These are phyloP conservation scores for Cladosporium sp. DNA, from an alignment of 2,329 filamentous ascomycete genomes.

Conservation along the genomic window DNA sequence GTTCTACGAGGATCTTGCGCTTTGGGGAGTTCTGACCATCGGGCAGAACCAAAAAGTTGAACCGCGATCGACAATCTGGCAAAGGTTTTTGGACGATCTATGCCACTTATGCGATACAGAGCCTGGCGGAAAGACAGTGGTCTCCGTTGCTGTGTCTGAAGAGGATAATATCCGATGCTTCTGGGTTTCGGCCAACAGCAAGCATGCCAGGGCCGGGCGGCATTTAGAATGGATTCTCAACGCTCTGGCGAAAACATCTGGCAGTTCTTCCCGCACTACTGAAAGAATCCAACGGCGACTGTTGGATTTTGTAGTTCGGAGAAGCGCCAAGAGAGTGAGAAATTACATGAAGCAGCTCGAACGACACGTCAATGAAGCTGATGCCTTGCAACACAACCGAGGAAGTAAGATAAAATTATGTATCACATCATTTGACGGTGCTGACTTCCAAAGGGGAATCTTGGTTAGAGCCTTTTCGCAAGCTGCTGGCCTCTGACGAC, in stretches of 20 bases:
- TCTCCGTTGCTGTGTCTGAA: neutral
- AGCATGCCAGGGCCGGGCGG: neutral
- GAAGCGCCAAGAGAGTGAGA: neutral
- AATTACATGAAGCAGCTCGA: neutral
- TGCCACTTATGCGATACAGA: constrained; percentile 1
- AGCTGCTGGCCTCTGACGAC: neutral
- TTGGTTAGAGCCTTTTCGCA: neutral
- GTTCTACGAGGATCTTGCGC: neutral
- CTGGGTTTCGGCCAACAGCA: neutral
- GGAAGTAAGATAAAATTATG: neutral
- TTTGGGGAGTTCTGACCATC: neutral
- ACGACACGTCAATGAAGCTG: neutral
- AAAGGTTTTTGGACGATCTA: constrained; percentile 2
- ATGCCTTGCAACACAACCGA: neutral
- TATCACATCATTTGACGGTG: too few species aligned
- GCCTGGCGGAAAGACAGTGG: neutral
- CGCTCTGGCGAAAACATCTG: neutral
- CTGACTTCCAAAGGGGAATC: too few species aligned
- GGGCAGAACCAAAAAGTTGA: neutral
- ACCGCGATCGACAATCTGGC: neutral
- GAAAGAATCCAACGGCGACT: neutral
- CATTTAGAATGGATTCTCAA: neutral
- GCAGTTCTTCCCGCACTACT: neutral
- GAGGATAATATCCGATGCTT: neutral
- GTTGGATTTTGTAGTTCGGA: neutral